phyloP scores from a whole-genome alignment of 345 rosid species.

The Rubroshorea leprosula region DNA sequence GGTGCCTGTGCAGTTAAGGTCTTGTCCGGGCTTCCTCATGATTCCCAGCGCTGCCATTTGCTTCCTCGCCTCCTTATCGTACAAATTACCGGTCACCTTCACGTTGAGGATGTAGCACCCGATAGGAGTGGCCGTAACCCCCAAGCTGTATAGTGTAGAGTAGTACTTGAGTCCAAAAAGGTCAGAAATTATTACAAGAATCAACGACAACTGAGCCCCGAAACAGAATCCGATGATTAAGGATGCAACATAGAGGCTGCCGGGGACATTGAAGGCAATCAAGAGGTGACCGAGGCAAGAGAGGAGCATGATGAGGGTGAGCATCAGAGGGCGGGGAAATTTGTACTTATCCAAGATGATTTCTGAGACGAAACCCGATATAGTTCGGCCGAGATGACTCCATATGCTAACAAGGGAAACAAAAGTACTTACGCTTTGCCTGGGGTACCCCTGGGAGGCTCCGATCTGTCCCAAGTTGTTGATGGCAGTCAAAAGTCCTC shows the following conservation, averaged over 20 bases:
- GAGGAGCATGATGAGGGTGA: conserved; percentile 33
- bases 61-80: conserved; percentile 43
- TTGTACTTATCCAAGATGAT: conserved; percentile 33
- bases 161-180: conserved; percentile 65
- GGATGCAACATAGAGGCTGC: conserved; percentile 47
- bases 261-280: conserved; percentile 39
- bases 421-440: conserved; percentile 37
- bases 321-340: conserved; percentile 44
- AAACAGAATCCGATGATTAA: conserved; percentile 53
- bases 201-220: conserved; percentile 62
- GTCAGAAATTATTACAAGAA: conserved; percentile 58
- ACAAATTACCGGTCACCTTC: conserved; percentile 39
- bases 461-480: conserved; percentile 65
- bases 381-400: conserved; percentile 54
- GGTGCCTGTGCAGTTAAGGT: conserved; percentile 36
- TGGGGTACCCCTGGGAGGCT: conserved; percentile 40
- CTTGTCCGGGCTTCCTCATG: conserved; percentile 15
- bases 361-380: conserved; percentile 49
- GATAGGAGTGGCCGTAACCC: conserved; percentile 47
- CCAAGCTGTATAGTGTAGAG: conserved; percentile 56
- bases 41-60: conserved; percentile 31
- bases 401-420: conserved; percentile 65
- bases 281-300: conserved; percentile 47
- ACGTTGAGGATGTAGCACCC: conserved; percentile 52
- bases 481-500: conserved; percentile 46